phyloP scores from a whole-genome alignment of 805 yeast species.

The Jamesozyma rosinii region DNA sequence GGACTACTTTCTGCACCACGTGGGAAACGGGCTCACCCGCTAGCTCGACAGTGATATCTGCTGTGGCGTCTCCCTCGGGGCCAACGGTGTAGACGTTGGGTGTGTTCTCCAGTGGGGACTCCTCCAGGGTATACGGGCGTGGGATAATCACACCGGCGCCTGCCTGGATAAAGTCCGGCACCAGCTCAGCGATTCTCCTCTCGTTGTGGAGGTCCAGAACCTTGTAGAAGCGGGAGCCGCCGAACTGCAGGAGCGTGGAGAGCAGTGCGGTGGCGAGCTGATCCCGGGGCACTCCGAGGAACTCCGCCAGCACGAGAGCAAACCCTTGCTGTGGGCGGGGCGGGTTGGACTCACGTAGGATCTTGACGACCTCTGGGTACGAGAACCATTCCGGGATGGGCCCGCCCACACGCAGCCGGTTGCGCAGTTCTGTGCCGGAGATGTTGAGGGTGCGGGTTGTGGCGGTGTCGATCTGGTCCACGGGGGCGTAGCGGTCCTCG shows the following conservation, averaged over 20 bases:
- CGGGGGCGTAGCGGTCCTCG: slow-evolving; percentile 89
- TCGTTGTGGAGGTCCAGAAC: slow-evolving; percentile 42
- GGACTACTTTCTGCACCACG: slow-evolving; percentile 64
- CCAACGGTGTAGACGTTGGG: slow-evolving; percentile 37
- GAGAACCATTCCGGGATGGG: slow-evolving; percentile 96
- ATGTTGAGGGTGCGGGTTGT: slow-evolving; percentile 78
- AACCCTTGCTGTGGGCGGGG: slow-evolving; percentile 88
- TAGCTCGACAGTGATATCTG: slow-evolving; percentile 51
- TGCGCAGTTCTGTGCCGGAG: slow-evolving; percentile 90
- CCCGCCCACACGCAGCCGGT: slow-evolving; percentile 74
- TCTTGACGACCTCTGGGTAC: slow-evolving; percentile 89
- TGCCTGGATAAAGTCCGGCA: slow-evolving; percentile 44
- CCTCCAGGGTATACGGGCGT: too few relatives aligned
- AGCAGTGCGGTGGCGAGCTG: slow-evolving; percentile 75
- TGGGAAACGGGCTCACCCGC: slow-evolving; percentile 51
- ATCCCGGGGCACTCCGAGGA: slow-evolving; percentile 49
- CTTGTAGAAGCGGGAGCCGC: slow-evolving; percentile 69
- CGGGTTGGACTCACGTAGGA: slow-evolving; percentile 85
- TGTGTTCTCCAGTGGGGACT: slow-evolving; percentile 11
- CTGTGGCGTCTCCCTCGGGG: slow-evolving; percentile 35
- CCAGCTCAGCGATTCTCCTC: slow-evolving; percentile 57
- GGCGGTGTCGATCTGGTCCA: slow-evolving; percentile 70
- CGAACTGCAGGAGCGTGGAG: slow-evolving; percentile 81
- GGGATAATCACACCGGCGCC: slow-evolving; percentile 84
- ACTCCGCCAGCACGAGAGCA: slow-evolving; percentile 57